A percentile compares a stretch with the other conserved stretches of the same genome.
phyloP scores from a whole-genome alignment of 148 eudicot species.

The Salicornia ramosissima region DNA sequence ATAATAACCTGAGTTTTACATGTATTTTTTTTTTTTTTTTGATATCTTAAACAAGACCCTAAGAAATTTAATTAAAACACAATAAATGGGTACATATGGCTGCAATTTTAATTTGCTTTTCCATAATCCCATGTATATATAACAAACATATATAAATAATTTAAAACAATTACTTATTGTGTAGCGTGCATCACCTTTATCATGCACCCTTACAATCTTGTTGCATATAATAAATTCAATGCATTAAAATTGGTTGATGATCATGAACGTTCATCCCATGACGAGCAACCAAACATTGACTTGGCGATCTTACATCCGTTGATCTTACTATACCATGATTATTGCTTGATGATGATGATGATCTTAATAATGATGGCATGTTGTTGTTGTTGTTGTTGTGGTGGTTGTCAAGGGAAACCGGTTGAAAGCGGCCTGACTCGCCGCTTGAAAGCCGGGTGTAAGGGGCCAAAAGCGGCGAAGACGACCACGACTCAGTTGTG shows the following conservation, averaged over 20 bases:
- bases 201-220: background rate
- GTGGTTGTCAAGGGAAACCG: background rate
- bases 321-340: conserved; percentile 9
- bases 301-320: conserved; percentile 15
- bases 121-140: background rate
- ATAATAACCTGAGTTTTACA: too few species aligned
- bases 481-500: conserved; percentile 33
- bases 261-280: conserved; percentile 13
- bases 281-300: conserved; percentile 8
- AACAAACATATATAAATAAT: background rate
- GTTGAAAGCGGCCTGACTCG: conserved; percentile 46
- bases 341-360: background rate
- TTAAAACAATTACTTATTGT: background rate
- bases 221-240: background rate
- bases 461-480: conserved; percentile 28
- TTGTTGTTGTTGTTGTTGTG: background rate
- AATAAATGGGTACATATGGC: background rate
- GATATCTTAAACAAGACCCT: too few species aligned
- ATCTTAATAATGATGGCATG: background rate
- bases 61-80: background rate
- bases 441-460: conserved; percentile 44
- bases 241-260: conserved; percentile 15
- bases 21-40: too few species aligned
- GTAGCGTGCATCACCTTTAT: background rate
- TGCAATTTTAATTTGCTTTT: conserved; percentile 2